A percentile compares a stretch with the other conserved stretches of the same genome.
Evolutionary conservation across 2,329 filamentous ascomycete species (phyloP).

Genomic region (Tolypocladium capitatum): DNA sequence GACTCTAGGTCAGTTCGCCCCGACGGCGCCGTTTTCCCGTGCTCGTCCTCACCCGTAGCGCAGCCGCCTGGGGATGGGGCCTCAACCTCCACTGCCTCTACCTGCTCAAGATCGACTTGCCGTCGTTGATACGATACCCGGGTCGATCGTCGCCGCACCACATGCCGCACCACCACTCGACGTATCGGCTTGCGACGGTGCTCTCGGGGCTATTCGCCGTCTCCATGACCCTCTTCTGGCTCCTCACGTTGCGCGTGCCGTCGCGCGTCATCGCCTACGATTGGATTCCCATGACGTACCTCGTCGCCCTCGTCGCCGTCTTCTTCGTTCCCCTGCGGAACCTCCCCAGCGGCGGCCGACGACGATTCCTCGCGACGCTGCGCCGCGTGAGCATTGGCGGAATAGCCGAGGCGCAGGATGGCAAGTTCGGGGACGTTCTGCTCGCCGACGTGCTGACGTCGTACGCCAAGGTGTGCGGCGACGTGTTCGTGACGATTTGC

Average conservation of each 20-base stretch:
- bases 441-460: slow-evolving; percentile 90
- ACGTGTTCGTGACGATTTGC: slow-evolving; percentile 78
- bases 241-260: slow-evolving; percentile 57
- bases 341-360: slow-evolving; percentile 55
- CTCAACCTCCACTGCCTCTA: slow-evolving; percentile 81
- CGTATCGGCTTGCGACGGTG: slow-evolving; percentile 71
- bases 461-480: slow-evolving; percentile 83
- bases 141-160: slow-evolving; percentile 56
- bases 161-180: slow-evolving; percentile 63
- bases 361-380: slow-evolving; percentile 62
- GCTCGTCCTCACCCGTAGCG: neutral
- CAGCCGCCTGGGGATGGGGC: slow-evolving; percentile 92
- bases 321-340: slow-evolving; percentile 62
- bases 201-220: slow-evolving; percentile 57
- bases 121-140: slow-evolving; percentile 76
- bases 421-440: slow-evolving; percentile 89
- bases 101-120: slow-evolving; percentile 71
- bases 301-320: slow-evolving; percentile 55
- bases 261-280: slow-evolving; percentile 64
- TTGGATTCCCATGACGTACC: slow-evolving; percentile 75
- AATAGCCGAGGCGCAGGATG: slow-evolving; percentile 71
- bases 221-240: slow-evolving; percentile 75
- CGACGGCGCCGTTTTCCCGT: neutral
- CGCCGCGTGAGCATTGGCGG: slow-evolving; percentile 73
- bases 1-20: slow-evolving; percentile 53